Evolutionary conservation across 2,329 filamentous ascomycete genomes (phyloP).

Genomic region (Coniochaeta hoffmannii): DNA sequence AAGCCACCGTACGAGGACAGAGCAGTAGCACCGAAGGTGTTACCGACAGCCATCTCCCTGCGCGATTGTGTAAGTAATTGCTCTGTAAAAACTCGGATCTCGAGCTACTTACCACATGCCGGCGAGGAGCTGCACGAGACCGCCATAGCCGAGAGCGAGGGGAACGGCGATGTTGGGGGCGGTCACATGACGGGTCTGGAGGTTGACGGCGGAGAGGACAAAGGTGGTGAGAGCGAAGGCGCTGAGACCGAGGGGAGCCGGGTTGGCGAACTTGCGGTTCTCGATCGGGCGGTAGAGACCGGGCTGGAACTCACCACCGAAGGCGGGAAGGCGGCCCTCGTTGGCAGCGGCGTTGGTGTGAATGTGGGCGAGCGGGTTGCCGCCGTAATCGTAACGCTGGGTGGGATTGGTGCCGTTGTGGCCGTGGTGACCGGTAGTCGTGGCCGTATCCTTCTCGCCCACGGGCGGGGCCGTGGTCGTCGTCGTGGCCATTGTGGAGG

Average conservation of each 20-base stretch:
- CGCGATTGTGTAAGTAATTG: constrained; percentile 8
- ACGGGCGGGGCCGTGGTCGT: neutral
- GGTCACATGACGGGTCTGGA: constrained; percentile 52
- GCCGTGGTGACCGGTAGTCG: neutral
- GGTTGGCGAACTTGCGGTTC: constrained; percentile 71
- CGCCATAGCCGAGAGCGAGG: constrained; percentile 68
- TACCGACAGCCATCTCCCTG: constrained; percentile 82
- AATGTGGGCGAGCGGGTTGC: constrained; percentile 31
- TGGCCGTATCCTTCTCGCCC: neutral
- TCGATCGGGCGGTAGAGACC: constrained; percentile 56
- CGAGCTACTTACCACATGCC: constrained; percentile 68
- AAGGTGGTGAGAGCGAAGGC: constrained; percentile 82
- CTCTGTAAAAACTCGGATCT: constrained; percentile 1
- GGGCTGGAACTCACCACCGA: constrained; percentile 68
- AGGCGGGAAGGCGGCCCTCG: constrained; percentile 42
- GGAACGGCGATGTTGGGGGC: constrained; percentile 61
- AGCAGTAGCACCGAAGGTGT: constrained; percentile 79
- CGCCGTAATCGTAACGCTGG: constrained; percentile 26
- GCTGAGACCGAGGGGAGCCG: constrained; percentile 66
- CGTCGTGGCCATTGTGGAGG: neutral
- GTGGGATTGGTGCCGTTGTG: constrained; percentile 8
- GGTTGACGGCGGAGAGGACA: constrained; percentile 67
- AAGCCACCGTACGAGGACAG: constrained; percentile 78
- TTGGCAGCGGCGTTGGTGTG: constrained; percentile 21
- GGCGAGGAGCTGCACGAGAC: constrained; percentile 69